Evolutionary conservation across 331 rosid genomes (phyloP).

Genomic region (Malus hybrid): DNA sequence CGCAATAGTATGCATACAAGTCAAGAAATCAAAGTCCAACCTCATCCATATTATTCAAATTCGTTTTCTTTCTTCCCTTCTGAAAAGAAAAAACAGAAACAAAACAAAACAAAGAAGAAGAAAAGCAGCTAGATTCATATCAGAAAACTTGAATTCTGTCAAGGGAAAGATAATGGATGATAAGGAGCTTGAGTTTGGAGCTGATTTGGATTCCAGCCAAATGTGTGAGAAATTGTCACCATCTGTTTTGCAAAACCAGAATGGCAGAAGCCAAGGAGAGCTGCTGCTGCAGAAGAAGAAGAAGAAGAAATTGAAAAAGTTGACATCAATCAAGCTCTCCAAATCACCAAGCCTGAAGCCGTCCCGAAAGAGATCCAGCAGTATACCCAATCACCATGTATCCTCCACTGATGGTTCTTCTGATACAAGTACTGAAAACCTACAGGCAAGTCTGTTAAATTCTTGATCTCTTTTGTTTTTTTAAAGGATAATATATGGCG

Average conservation of each 20-base stretch:
- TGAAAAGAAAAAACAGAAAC: too few relatives aligned
- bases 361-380: slow-evolving; percentile 24
- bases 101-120: too few relatives aligned
- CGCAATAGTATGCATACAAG: too few relatives aligned
- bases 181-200: slow-evolving; percentile 14
- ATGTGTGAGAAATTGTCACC: slow-evolving; percentile 28
- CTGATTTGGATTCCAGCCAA: background rate
- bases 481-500: too few relatives aligned
- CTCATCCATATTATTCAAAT: background rate
- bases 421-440: slow-evolving; percentile 37
- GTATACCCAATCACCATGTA: slow-evolving; percentile 16
- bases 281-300: slow-evolving; percentile 1
- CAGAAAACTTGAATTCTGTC: background rate
- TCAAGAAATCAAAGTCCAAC: background rate
- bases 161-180: slow-evolving; percentile 11
- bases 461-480: background rate
- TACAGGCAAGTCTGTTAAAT: slow-evolving; percentile 39
- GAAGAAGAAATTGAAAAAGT: slow-evolving; percentile 41
- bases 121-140: background rate
- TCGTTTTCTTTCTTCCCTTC: too few relatives aligned
- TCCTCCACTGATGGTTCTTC: slow-evolving; percentile 31
- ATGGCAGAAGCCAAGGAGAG: slow-evolving; percentile 20
- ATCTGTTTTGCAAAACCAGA: slow-evolving; percentile 8
- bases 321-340: slow-evolving; percentile 48
- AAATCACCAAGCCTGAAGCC: slow-evolving; percentile 44